Base-by-base conservation (phyloP, 2,329 filamentous ascomycete genomes). In the Paramyrothecium roridum region DNA sequence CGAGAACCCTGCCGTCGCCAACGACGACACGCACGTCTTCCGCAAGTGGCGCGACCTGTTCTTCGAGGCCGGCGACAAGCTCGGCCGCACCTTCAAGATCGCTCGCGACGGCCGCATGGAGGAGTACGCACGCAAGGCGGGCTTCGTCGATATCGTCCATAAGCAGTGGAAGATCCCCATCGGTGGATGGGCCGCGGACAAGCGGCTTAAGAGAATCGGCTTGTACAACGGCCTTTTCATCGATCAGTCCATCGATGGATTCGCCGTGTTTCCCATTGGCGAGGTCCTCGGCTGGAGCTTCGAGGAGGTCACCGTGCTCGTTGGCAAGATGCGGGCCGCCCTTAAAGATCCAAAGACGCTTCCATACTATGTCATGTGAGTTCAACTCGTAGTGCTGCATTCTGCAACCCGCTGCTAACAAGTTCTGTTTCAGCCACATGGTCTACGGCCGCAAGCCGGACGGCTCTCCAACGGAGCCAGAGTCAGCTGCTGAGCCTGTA, bases 181-280 rank as follows among this genome's bases (percentile, higher is more conserved):
- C 8, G 74, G 73, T 50, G 64, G 62, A 1, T 80, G 78, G 78
- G 68, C 76, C 1, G 70, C 67, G 22, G 71, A 79, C 37, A 62
- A 64, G 3, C 70, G 69, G 40, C 68, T 77, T 19, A 79, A 77
- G 59, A 68, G 75, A 53, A 65, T 78, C 52, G 78, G 63, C 50
- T 21, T 72, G 56, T 56, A 76, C 57, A 51, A 73, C 57, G 46
- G 58, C 10, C 23, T 59, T 11, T 69, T 60, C 52, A 57, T 69
- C 33, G 62, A 66, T 10, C 54, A 56, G 45, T 63, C 59, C 16
- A 54, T 67, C 3, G 65, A 68, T 7, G 67, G 66, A 1, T 70
- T 69, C 33, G 67, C 59, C 2, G 45, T 63, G 0, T 69, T 59
- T 23, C 62, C 65, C 0, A 50, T 65, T 8, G 59, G 63, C 1